Base-by-base conservation (phyloP, 1,139 yeast genomes). In the Hyphopichia burtonii region DNA sequence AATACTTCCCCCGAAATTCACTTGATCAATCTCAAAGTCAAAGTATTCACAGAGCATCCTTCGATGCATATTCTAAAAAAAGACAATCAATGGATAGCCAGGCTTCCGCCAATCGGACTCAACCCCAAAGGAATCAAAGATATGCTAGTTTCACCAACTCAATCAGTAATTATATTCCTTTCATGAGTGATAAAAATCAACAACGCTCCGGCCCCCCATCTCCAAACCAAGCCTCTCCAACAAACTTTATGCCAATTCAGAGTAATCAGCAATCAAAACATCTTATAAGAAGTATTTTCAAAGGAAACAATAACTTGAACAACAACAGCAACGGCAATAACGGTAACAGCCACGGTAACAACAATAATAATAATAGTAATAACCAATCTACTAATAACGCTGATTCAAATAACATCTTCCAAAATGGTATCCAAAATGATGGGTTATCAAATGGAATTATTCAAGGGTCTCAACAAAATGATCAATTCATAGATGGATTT, bases 251-350 rank as follows among this genome's bases (percentile, higher is more conserved):
- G 12, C 39, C 39, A 11, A 16, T 17, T 25, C 34, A 37, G n/a
- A 15, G 22, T 7, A 22, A 35, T 9, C 52, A 51, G 15, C 61
- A 61, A 38, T 57, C 70, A 0, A 61, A 67, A 18, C 76, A 71
- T 47, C 56, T 70, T 35, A 71, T 73, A 16, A 57, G 74, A 38
- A 68, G 74, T 41, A 71, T 73, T 11, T 73, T 73, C 57, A 71
- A 70, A 44, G 59, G 66, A 20, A 54, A 56, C 4, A 39, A 42
- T 37, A 37, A 36, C 6, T 32, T 45, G 22, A 33, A 43, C 3
- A 35, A 25, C 12, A 15, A 12, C 31, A 15, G 25, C n/a, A 37
- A 36, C 8, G 34, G 46, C 25, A 30, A 43, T 2, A 25, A 12
- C 20, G 10, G 10, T 31, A 23, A 16, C 14, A 30, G n/a, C 38